These are phyloP conservation scores for Rhizoctonia solani DNA, from an alignment of 1,284 basidiomycete genomes.

Conservation along the genomic window DNA sequence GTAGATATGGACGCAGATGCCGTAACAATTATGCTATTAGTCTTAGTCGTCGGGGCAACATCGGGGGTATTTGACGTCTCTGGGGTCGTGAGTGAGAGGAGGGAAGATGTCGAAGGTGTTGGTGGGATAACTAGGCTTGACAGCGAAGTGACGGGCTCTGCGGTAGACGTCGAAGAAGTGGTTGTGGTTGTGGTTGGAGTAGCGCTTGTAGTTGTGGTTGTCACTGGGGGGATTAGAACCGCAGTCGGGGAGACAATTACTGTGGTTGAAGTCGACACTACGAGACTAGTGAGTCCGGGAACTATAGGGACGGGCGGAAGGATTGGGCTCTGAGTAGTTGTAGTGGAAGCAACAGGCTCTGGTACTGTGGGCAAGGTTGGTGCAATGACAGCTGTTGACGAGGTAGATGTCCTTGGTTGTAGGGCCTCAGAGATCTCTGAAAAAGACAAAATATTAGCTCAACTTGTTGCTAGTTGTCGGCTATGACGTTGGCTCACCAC, in stretches of 20 bases:
- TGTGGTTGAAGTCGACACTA: no score
- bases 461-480: neutral
- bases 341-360: no score
- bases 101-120: no score
- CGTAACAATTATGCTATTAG: neutral
- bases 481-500: constrained; percentile 21
- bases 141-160: no score
- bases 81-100: neutral
- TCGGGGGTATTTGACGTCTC: constrained; percentile 1
- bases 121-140: no score
- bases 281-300: no score
- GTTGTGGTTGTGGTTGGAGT: constrained; percentile 22
- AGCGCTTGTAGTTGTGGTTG: constrained; percentile 9
- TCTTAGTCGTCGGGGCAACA: constrained; percentile 11
- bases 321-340: no score
- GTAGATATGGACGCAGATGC: neutral
- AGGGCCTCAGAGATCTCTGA: constrained; percentile 17
- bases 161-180: neutral
- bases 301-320: no score
- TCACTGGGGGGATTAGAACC: neutral
- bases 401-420: constrained; percentile 13
- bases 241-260: neutral
- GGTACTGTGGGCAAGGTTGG: no score
- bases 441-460: neutral
- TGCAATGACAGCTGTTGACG: constrained; percentile 1